Base-by-base conservation (phyloP, 106 monocot genomes). In the Narthecium ossifragum region DNA sequence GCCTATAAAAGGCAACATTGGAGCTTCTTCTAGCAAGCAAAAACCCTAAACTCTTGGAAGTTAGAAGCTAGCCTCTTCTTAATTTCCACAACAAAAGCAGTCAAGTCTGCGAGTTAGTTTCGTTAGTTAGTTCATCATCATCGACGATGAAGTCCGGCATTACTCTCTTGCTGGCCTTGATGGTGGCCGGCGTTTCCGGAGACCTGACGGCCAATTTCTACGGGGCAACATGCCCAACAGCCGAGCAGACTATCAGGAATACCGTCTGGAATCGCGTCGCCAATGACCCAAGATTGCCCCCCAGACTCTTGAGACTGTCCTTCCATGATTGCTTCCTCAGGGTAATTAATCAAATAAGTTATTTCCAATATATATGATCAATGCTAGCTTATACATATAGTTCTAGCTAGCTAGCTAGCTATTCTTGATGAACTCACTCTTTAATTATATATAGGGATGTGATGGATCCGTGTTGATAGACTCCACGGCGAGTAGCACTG, bases 321-420 rank as follows among this genome's bases (percentile, higher is more conserved):
- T 81, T 81, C 38, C 80, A 81, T 54, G 80, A 81, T 21, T 81
- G 80, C 53, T 72, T 81, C 53, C 76, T 81, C 5, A 68, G 76
- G 46, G 81, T 76, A 67, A 31, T 67, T 10, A 3, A 26, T 14
- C 31, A n/a, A n/a, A n/a, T n/a, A n/a, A n/a, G n/a, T n/a, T n/a
- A n/a, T n/a, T n/a, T n/a, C n/a, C n/a, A n/a, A n/a, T n/a, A n/a
- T n/a, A 54, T 3, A 1, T 10, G 10, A 33, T 1, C 41, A 11
- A 14, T 14, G 5, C 11, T 17, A 41, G 11, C 1, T 11, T 14
- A 2, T 41, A 14, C 17, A 17, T 17, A 41, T n/a, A n/a, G n/a
- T n/a, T n/a, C n/a, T n/a, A n/a, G n/a, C n/a, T n/a, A n/a, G n/a
- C n/a, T n/a, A n/a, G n/a, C n/a, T n/a, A n/a, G n/a, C n/a, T n/a